phyloP scores from a whole-genome alignment of 768 basidiomycete species.

The Galerina marginata region DNA sequence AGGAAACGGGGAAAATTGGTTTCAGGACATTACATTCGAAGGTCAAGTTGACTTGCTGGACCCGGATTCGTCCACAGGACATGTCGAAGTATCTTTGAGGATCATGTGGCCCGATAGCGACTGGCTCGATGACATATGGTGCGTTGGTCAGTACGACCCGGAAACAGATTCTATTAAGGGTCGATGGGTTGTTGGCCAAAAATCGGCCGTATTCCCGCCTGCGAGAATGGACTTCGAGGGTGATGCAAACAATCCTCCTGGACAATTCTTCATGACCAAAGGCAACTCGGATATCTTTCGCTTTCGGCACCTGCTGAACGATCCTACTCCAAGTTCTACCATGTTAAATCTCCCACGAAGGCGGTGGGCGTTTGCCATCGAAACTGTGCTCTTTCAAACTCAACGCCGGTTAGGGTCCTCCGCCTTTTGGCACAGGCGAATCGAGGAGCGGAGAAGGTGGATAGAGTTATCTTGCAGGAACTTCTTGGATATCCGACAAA shows the following conservation, averaged over 20 bases:
- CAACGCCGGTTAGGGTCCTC: conserved; percentile 1
- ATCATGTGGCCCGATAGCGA: neutral
- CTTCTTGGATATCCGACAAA: neutral
- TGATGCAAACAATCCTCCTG: neutral
- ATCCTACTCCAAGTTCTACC: neutral
- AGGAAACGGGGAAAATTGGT: conserved; percentile 3
- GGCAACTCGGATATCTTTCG: conserved; percentile 4
- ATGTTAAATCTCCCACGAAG: conserved; percentile 7
- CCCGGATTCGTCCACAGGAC: neutral
- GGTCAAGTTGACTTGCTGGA: neutral
- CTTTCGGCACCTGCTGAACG: conserved; percentile 8
- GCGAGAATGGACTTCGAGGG: neutral
- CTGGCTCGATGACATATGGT: neutral
- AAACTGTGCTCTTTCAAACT: conserved; percentile 5
- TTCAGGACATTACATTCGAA: neutral
- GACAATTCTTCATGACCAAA: conserved; percentile 2
- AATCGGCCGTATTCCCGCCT: neutral
- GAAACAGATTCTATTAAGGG: conserved; percentile 9
- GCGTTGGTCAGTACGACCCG: conserved; percentile 10
- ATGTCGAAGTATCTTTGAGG: neutral
- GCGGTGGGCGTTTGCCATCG: conserved; percentile 19
- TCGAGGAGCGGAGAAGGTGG: conserved; percentile 13
- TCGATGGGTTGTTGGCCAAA: conserved; percentile 4
- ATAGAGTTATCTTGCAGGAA: neutral
- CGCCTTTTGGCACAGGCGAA: conserved; percentile 1